These are phyloP conservation scores for Backusella westeae DNA, from an alignment of 192 early-diverging fungal species.

Conservation along the genomic window DNA sequence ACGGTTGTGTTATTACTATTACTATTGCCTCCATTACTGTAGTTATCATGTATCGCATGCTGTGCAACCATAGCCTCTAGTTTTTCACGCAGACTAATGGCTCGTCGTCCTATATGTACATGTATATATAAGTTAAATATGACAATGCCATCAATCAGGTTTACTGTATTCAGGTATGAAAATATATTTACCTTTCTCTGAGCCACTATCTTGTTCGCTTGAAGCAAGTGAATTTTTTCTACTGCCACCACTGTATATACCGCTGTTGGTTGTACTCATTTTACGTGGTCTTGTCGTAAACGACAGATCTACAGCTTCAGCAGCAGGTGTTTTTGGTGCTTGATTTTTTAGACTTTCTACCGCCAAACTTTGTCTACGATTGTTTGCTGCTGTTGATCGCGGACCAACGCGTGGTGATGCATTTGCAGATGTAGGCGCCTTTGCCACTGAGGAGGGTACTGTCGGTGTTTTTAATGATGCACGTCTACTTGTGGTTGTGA, in stretches of 20 bases:
- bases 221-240: conserved; percentile 19
- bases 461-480: conserved; percentile 3
- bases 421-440: neutral
- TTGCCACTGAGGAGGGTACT: neutral
- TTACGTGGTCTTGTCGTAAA: conserved; percentile 4
- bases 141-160: neutral
- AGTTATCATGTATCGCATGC: conserved; percentile 21
- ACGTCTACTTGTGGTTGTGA: neutral
- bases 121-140: neutral
- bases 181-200: conserved; percentile 9
- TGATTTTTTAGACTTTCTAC: neutral
- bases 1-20: neutral
- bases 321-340: neutral
- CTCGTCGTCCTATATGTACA: conserved; percentile 4
- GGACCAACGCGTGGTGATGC: conserved; percentile 12
- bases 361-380: conserved; percentile 4
- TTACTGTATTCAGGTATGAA: neutral
- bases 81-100: conserved; percentile 22
- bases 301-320: neutral
- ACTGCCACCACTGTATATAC: neutral
- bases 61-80: conserved; percentile 30
- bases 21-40: neutral
- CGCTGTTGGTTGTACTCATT: neutral
- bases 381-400: neutral
- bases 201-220: neutral